Evolutionary conservation across 345 rosid species (phyloP), one percentile per base, ranked within the genome.

Genomic region (Raphanus raphanistrum): DNA sequence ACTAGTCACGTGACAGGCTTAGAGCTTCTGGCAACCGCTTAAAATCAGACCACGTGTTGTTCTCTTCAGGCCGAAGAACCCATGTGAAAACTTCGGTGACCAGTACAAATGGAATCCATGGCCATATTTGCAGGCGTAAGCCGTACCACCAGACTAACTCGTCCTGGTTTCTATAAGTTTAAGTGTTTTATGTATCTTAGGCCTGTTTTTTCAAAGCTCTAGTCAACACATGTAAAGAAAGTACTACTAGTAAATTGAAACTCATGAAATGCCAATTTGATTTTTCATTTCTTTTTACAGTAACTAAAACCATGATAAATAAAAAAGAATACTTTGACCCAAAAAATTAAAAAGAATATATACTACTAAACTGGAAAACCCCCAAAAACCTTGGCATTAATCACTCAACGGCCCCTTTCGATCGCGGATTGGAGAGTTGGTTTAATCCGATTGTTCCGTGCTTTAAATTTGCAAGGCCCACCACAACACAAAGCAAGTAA

Each of bases 391-490:
- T n/a, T 68, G 74, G 63, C 55, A 15, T 10, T 12, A 26, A 50
- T 33, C 41, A 76, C 74, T 68, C 80, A 62, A 76, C 64, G 15
- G 69, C 17, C 63, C 38, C 35, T 76, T 10, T 5, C 13, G 36
- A 66, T 61, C 55, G 29, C 13, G 17, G 28, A 45, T 5, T 21
- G 4, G 74, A 50, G 55, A 25, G 9, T 48, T 75, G n/a, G 60
- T 29, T 75, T 74, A 13, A 3, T 21, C 61, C 15, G 17, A 62
- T n/a, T 26, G 55, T 61, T 58, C 70, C n/a, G 69, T 74, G 43
- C 63, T 69, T 60, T 52, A 1, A 16, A 15, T 26, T 33, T 16
- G n/a, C 29, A 60, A 70, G 16, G 54, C 66, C 70, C 66, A 76
- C 70, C 66, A 76, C 16, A 12, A 45, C 54, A 45, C 12, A 52